phyloP scores from a whole-genome alignment of 2,329 filamentous ascomycete species.

The Teratosphaeria destructans region DNA sequence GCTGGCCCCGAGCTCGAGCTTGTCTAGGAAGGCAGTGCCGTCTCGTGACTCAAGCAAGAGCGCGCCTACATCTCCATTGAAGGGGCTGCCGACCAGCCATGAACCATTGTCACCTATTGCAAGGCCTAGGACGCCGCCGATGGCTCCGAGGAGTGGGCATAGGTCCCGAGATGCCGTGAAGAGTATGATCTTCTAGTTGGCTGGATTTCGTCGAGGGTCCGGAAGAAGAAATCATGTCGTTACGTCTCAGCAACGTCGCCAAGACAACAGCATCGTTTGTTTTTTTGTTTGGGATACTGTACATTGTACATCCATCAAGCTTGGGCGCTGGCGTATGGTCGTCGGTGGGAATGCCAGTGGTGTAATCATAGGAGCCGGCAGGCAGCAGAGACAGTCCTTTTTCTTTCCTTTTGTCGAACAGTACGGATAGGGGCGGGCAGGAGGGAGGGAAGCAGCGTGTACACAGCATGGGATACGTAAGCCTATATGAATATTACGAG shows the following conservation, averaged over 20 bases:
- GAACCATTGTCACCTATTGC: conserved; percentile 7
- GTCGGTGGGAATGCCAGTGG: background rate
- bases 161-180: conserved; percentile 25
- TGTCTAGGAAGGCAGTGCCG: conserved; percentile 7
- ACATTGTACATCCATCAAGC: background rate
- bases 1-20: conserved; percentile 9
- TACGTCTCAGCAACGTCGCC: background rate
- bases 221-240: background rate
- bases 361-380: background rate
- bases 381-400: background rate
- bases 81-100: conserved; percentile 6
- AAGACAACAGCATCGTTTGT: background rate
- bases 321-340: background rate
- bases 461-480: background rate
- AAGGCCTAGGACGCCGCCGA: conserved; percentile 23
- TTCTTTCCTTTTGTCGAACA: background rate
- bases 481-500: background rate
- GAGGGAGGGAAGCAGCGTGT: background rate
- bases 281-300: background rate
- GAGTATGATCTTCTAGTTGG: conserved; percentile 28
- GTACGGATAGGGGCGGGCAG: background rate
- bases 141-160: conserved; percentile 20
- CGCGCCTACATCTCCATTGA: conserved; percentile 19
- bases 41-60: conserved; percentile 8
- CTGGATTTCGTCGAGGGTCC: background rate